A percentile compares a stretch with the other conserved stretches of the same genome.
phyloP scores from a whole-genome alignment of 2,329 filamentous ascomycete genomes.

The Colletotrichum limetticola region DNA sequence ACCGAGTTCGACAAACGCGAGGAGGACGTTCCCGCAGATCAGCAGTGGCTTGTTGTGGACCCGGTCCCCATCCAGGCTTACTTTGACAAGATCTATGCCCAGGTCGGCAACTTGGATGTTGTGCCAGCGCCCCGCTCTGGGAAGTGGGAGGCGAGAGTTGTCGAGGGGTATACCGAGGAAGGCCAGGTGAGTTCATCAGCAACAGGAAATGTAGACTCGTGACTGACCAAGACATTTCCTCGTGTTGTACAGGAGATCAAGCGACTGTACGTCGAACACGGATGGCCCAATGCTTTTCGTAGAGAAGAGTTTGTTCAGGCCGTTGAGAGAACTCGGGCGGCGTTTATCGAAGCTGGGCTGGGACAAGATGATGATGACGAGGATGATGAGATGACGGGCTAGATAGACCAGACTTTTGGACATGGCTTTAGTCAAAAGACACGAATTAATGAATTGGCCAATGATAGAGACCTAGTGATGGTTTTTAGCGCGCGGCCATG shows the following conservation, averaged over 20 bases:
- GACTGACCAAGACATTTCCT: neutral
- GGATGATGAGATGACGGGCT: conserved; percentile 29
- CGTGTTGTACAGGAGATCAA: neutral
- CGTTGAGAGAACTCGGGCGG: conserved; percentile 19
- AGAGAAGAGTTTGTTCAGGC: conserved; percentile 30
- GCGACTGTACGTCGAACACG: conserved; percentile 14
- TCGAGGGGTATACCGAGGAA: conserved; percentile 28
- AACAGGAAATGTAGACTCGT: no score
- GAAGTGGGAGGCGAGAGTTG: conserved; percentile 30
- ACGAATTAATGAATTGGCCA: neutral
- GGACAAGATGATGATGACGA: conserved; percentile 23
- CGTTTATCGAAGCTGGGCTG: conserved; percentile 19
- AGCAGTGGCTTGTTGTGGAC: conserved; percentile 31
- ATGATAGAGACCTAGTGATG: neutral
- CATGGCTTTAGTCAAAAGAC: neutral
- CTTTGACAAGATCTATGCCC: conserved; percentile 26
- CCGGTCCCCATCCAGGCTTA: conserved; percentile 17
- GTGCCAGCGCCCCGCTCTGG: conserved; percentile 30
- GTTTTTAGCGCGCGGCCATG: neutral
- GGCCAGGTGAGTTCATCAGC: conserved; percentile 17
- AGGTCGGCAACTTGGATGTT: conserved; percentile 28
- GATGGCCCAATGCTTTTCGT: conserved; percentile 28
- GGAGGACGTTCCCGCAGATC: neutral
- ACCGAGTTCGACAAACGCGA: conserved; percentile 19
- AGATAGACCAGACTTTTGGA: neutral